Evolutionary conservation across 1,139 yeast genomes (phyloP).

Genomic region (Wickerhamomyces sp.): DNA sequence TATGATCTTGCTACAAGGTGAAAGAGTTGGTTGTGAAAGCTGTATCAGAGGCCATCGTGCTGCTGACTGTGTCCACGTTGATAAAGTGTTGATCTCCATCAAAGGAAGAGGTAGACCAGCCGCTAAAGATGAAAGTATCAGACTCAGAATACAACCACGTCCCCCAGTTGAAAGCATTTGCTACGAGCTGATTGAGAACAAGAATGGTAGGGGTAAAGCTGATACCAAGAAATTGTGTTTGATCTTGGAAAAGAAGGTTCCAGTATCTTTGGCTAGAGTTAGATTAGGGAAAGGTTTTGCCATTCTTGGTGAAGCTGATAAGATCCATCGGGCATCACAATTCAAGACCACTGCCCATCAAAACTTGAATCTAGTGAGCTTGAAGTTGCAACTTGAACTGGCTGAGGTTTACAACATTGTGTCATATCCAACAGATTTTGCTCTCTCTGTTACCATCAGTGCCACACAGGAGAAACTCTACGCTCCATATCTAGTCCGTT

Average conservation of each 20-base stretch:
- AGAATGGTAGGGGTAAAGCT: slow-evolving; percentile 8
- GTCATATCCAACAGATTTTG: too few species aligned
- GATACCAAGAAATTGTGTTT: slow-evolving; percentile 10
- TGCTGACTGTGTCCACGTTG: slow-evolving; percentile 76
- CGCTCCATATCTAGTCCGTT: too few species aligned
- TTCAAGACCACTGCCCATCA: slow-evolving; percentile 1
- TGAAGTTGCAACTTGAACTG: neutral
- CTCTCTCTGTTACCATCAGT: too few species aligned
- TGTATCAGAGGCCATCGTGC: slow-evolving; percentile 94
- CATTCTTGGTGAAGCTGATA: slow-evolving; percentile 5
- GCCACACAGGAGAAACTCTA: too few species aligned
- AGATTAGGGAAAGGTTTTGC: slow-evolving; percentile 11
- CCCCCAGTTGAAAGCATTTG: slow-evolving; percentile 1
- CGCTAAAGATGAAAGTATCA: slow-evolving; percentile 13
- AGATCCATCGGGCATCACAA: neutral
- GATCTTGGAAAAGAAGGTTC: slow-evolving; percentile 11
- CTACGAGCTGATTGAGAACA: slow-evolving; percentile 10
- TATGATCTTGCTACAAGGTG: slow-evolving; percentile 84
- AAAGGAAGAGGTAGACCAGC: slow-evolving; percentile 80
- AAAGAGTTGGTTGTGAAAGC: slow-evolving; percentile 83
- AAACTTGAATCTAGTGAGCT: neutral
- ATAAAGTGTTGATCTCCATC: slow-evolving; percentile 79
- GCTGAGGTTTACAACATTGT: too few species aligned
- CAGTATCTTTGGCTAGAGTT: slow-evolving; percentile 9
- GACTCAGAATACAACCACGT: slow-evolving; percentile 14